Evolutionary conservation across 306 rosid genomes (phyloP).

Genomic region (Elaeagnus macrophylla): DNA sequence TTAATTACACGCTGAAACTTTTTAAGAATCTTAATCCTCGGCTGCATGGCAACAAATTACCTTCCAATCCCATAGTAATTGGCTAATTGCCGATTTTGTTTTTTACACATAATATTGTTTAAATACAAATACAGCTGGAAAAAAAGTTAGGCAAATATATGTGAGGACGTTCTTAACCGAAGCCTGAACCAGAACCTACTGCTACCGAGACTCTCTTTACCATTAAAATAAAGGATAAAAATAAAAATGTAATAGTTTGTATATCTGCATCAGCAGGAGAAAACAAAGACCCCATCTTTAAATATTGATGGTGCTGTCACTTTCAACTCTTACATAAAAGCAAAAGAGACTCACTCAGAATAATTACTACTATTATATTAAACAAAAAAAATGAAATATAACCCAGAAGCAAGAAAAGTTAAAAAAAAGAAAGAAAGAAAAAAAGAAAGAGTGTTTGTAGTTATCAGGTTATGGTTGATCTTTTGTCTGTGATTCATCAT

Average conservation of each 20-base stretch:
- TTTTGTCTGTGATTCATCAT: not conserved
- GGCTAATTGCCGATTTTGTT: too few species aligned
- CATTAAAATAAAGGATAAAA: too few species aligned
- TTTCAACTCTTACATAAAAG: constrained; percentile 48
- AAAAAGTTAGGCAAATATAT: too few species aligned
- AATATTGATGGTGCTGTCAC: constrained; percentile 44
- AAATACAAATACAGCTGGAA: too few species aligned
- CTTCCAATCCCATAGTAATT: constrained; percentile 6
- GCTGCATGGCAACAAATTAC: constrained; percentile 20
- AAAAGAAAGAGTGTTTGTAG: too few species aligned
- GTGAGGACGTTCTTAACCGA: too few species aligned
- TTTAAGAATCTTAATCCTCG: constrained; percentile 23
- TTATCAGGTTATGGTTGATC: too few species aligned
- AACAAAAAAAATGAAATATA: not conserved
- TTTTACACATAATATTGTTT: too few species aligned
- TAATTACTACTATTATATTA: constrained; percentile 2
- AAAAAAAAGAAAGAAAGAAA: not conserved
- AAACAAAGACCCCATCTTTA: constrained; percentile 28
- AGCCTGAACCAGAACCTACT: too few species aligned
- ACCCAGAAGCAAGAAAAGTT: not conserved
- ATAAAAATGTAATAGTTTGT: constrained; percentile 16
- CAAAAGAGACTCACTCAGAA: constrained; percentile 5
- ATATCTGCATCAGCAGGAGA: constrained; percentile 32
- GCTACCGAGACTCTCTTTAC: too few species aligned
- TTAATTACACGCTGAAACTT: constrained; percentile 17